Conservation (phyloP, 106 monocot species). For the Dactylorhiza incarnata region DNA sequence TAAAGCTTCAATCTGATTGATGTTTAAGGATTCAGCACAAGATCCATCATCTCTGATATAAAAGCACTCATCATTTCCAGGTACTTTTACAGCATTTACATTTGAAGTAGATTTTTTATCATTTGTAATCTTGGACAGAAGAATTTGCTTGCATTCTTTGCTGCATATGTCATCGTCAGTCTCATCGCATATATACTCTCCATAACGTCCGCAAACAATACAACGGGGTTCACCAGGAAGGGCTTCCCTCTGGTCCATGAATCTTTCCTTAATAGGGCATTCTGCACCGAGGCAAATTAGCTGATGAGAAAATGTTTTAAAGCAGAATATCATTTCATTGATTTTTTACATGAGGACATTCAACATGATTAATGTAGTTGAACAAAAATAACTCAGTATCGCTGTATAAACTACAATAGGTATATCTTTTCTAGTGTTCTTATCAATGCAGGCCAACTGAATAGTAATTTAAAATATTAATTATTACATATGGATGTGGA, state of each 20-base stretch:
- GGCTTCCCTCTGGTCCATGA: conserved; percentile 58
- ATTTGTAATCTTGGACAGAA: conserved; percentile 37
- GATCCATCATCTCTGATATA: conserved; percentile 45
- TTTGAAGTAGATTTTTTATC: conserved; percentile 12
- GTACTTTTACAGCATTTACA: conserved; percentile 20
- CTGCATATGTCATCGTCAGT: conserved; percentile 65
- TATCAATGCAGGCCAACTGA: too few species aligned
- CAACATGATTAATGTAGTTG: too few species aligned
- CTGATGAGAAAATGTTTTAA: neutral
- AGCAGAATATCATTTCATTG: neutral
- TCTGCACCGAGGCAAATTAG: conserved; percentile 7
- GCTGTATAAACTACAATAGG: too few species aligned
- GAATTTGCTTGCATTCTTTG: conserved; percentile 43
- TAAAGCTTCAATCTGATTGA: conserved; percentile 30
- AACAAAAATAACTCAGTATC: too few species aligned
- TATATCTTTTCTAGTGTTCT: too few species aligned
- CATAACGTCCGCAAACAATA: conserved; percentile 52
- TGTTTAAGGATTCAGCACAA: conserved; percentile 9
- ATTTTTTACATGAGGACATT: neutral
- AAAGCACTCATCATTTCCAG: conserved; percentile 57
- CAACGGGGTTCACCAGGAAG: conserved; percentile 57
- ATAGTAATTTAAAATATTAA: too few species aligned
- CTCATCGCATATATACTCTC: conserved; percentile 69
- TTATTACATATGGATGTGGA: too few species aligned
- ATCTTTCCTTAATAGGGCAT: conserved; percentile 40